Evolutionary conservation across 2,329 filamentous ascomycete genomes (phyloP), one percentile per base, ranked within the genome.

Genomic region (Arachnopeziza araneosa): DNA sequence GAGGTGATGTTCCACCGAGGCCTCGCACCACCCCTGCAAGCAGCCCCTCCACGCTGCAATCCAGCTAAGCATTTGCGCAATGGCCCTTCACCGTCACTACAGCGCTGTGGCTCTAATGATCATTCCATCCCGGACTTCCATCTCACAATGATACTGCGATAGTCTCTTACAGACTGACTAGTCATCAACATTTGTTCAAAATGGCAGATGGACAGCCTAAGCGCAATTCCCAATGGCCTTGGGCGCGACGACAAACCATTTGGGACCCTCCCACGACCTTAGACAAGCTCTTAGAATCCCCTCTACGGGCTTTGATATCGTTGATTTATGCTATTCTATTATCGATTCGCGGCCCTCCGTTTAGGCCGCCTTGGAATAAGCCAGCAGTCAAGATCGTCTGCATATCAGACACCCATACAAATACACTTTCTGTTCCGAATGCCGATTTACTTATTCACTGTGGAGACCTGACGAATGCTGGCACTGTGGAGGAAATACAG

Each of bases 371-470:
- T 1, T 77, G 77, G 32, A 76, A 79, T 58, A 78, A 77, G 59
- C 78, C 77, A 0, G 76, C 83, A 7, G 83, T 97, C 70, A 86
- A 86, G 61, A 81, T 97, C 24, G 90, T 97, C 64, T 96, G 91
- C 75, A 85, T 97, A 64, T 93, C 91, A 10, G 93, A 97, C 75
- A 97, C 93, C 0, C 93, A 97, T 76, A 85, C 84, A 61, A 79
- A 82, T 50, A 79, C 80, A 10, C 76, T 84, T 8, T 67, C 79
- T n/a, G 79, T 96, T 0, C 91, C 92, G 0, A 75, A 81, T 10
- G 93, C 92, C 59, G 92, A 97, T 73, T 79, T 97, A 23, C 83
- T 98, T 54, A 89, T 98, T 67, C 93, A 97, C 71, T 90, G 91
- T 1, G 93, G 93, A 48, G 93, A 98, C 75, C 79, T 96, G 69